phyloP scores from a whole-genome alignment of 305 asterid species.

The Galium porrigens region DNA sequence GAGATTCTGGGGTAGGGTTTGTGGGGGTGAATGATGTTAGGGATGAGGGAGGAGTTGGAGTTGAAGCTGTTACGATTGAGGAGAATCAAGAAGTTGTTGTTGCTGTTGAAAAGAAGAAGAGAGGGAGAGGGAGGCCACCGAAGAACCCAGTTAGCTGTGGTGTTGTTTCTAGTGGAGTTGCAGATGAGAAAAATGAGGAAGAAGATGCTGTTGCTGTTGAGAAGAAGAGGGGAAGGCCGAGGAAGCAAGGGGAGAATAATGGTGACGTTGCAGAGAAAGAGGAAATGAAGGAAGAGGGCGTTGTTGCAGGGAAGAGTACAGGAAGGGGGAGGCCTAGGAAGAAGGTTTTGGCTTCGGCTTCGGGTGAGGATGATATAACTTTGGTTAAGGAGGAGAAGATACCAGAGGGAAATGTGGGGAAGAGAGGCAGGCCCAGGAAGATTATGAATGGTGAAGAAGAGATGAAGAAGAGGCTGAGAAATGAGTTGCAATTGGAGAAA shows the following conservation, averaged over 20 bases:
- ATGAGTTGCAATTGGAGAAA: not conserved
- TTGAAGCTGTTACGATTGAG: not conserved
- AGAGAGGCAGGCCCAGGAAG: conserved; percentile 8
- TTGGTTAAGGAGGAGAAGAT: not conserved
- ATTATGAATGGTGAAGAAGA: not conserved
- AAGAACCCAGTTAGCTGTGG: no score
- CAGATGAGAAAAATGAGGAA: no score
- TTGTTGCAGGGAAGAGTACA: not conserved
- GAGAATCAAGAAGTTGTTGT: no score
- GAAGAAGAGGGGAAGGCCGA: no score
- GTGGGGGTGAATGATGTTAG: no score
- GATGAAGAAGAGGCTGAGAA: not conserved
- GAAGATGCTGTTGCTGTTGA: not conserved
- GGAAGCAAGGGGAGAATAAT: not conserved
- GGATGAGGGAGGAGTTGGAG: not conserved
- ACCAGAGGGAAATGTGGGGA: not conserved
- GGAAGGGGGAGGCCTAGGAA: not conserved
- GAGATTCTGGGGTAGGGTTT: no score
- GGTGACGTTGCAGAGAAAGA: not conserved
- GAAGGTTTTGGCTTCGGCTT: not conserved
- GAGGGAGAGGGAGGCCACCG: no score
- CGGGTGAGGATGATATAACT: not conserved
- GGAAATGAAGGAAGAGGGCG: not conserved
- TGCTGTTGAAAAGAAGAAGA: no score
- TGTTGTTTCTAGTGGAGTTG: no score